phyloP scores from a whole-genome alignment of 1,284 basidiomycete genomes.

The Cutaneotrichosporon sp. region DNA sequence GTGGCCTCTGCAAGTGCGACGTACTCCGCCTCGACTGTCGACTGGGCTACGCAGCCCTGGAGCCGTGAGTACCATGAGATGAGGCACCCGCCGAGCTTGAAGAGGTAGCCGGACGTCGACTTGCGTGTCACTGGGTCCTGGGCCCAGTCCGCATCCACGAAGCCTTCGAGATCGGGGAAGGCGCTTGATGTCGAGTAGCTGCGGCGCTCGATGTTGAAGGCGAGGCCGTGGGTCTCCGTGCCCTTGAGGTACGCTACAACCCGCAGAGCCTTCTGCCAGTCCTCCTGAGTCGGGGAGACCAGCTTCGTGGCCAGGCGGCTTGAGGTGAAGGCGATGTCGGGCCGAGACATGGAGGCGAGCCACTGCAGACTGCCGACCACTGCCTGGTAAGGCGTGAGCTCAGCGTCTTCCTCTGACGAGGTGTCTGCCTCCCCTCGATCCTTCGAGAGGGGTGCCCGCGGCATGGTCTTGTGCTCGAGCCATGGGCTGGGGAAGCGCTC shows the following conservation, averaged over 20 bases:
- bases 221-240: constrained; percentile 30
- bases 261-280: constrained; percentile 55
- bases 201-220: constrained; percentile 38
- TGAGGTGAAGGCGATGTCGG: constrained; percentile 40
- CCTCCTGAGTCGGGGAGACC: constrained; percentile 26
- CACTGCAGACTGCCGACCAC: constrained; percentile 38
- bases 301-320: constrained; percentile 27
- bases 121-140: neutral
- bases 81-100: constrained; percentile 28
- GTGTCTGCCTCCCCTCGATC: neutral
- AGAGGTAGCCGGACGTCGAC: neutral
- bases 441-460: constrained; percentile 11
- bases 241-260: constrained; percentile 56
- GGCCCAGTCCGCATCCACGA: neutral
- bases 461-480: constrained; percentile 18
- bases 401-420: neutral
- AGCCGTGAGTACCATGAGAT: constrained; percentile 55
- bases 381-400: constrained; percentile 22
- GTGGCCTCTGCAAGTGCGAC: constrained; percentile 57
- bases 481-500: constrained; percentile 33
- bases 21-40: constrained; percentile 56
- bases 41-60: constrained; percentile 51
- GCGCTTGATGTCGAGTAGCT: neutral
- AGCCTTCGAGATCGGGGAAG: neutral
- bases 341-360: constrained; percentile 30